Base-by-base conservation (phyloP, 768 basidiomycete species). In the Pulveroboletus sp. region DNA sequence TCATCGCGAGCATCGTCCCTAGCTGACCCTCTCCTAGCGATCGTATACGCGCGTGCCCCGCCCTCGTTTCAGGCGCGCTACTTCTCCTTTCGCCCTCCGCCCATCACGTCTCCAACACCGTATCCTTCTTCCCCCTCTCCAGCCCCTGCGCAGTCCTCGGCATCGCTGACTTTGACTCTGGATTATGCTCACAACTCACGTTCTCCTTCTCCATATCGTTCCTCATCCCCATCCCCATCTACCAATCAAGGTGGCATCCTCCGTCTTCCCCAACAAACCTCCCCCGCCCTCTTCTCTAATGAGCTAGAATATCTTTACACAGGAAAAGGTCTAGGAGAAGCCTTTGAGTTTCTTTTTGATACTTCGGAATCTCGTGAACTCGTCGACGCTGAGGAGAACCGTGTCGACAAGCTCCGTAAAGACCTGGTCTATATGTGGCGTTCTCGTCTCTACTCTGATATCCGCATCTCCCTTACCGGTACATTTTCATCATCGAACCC, bases 371-470 rank as follows among this genome's bases (percentile, higher is more conserved):
- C 63, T 38, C 65, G 66, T 37, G 72, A 70, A 35, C 72, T 72
- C 47, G 81, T 68, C 46, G 73, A 73, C 56, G 75, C 69, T 8
- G 80, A 71, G 66, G 81, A 76, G 55, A 77, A 62, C 52, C 75
- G 90, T 13, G 71, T 89, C 36, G 90, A 92, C 67, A 90, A 93
- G 70, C 80, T 96, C 9, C 82, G 91, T 53, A 91, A 92, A 68
- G 95, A 97, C 62, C 76, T 96, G 27, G 89, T 94, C 21, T 96
- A 86, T 73, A 95, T 93, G 92, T 97, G 94, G 95, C 74, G 95
- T 30, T 89, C 88, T 11, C 83, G 93, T 43, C 81, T 98, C 15
- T 98, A 93, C 65, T 90, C 92, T 2, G 95, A 98, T 67, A 81
- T 95, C 21, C 82, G 86, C 46, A 84, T 98, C 47, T 78, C 85